Evolutionary conservation across 1,284 basidiomycete species (phyloP).

Genomic region (Boletus mariae): DNA sequence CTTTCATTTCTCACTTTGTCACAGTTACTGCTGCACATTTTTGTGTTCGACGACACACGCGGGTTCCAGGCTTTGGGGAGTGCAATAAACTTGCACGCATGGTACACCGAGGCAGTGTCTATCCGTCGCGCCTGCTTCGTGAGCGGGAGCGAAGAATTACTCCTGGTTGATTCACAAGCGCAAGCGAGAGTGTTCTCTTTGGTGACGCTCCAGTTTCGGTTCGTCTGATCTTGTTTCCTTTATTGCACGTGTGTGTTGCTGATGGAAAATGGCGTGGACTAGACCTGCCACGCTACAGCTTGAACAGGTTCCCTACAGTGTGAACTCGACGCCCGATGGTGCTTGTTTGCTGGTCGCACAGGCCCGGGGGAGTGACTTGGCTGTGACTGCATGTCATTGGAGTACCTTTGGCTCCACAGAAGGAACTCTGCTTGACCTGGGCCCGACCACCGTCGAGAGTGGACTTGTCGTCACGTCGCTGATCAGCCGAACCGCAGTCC

Average conservation of each 20-base stretch:
- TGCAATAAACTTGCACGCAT: conserved; percentile 38
- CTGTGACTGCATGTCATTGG: conserved; percentile 24
- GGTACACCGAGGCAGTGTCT: conserved; percentile 37
- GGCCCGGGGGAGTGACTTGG: conserved; percentile 23
- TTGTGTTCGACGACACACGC: conserved; percentile 41
- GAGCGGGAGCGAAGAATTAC: conserved; percentile 46
- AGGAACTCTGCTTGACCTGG: conserved; percentile 17
- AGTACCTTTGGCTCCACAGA: conserved; percentile 22
- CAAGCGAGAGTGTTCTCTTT: conserved; percentile 49
- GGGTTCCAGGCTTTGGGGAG: conserved; percentile 37
- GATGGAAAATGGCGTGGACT: not conserved
- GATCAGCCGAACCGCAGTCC: conserved; percentile 37
- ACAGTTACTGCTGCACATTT: conserved; percentile 42
- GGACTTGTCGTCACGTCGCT: conserved; percentile 41
- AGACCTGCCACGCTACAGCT: conserved; percentile 25
- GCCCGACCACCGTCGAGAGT: not conserved
- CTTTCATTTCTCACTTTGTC: not conserved
- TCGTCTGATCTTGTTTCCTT: conserved; percentile 1
- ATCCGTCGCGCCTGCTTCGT: conserved; percentile 37
- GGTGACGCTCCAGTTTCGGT: conserved; percentile 51
- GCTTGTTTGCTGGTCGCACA: conserved; percentile 42
- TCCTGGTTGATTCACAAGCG: conserved; percentile 41
- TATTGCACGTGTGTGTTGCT: not conserved
- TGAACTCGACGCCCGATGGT: conserved; percentile 47
- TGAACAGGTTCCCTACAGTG: conserved; percentile 14